phyloP scores from a whole-genome alignment of 768 basidiomycete genomes.

The Auricularia sp. region DNA sequence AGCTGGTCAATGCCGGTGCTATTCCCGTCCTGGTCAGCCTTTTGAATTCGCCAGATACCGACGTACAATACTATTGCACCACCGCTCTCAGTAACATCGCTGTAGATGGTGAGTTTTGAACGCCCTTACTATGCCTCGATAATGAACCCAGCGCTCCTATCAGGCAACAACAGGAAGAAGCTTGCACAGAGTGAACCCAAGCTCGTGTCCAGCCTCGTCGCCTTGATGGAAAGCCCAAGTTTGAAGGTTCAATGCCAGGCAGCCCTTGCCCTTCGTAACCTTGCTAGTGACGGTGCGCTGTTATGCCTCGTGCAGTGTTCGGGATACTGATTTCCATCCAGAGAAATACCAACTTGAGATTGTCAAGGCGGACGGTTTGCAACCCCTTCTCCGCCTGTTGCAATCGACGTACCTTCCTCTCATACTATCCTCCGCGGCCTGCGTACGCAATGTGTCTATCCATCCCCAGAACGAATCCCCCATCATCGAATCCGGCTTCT shows the following conservation, averaged over 20 bases:
- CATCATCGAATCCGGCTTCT: constrained; percentile 96
- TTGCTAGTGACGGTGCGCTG: constrained; percentile 92
- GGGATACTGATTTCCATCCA: constrained; percentile 31
- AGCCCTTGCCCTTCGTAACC: constrained; percentile 87
- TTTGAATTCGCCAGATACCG: constrained; percentile 93
- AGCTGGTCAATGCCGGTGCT: constrained; percentile 95
- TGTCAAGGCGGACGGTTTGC: constrained; percentile 88
- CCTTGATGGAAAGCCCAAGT: constrained; percentile 93
- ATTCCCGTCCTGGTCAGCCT: constrained; percentile 94
- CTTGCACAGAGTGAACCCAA: constrained; percentile 90
- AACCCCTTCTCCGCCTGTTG: constrained; percentile 83
- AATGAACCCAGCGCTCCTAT: no score
- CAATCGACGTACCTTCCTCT: constrained; percentile 96
- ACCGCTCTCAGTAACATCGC: constrained; percentile 98
- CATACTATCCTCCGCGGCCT: constrained; percentile 95
- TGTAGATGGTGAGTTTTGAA: constrained; percentile 60
- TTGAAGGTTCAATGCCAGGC: constrained; percentile 99
- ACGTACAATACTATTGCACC: constrained; percentile 99
- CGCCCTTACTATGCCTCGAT: no score
- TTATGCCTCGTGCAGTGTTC: constrained; percentile 4
- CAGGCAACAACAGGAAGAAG: constrained; percentile 72
- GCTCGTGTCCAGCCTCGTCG: constrained; percentile 84
- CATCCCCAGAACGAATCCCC: constrained; percentile 98
- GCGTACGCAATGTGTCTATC: constrained; percentile 97
- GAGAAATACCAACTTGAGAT: constrained; percentile 99